phyloP scores from a whole-genome alignment of 2,329 filamentous ascomycete genomes.

The Fusarium tanahbumbuense region DNA sequence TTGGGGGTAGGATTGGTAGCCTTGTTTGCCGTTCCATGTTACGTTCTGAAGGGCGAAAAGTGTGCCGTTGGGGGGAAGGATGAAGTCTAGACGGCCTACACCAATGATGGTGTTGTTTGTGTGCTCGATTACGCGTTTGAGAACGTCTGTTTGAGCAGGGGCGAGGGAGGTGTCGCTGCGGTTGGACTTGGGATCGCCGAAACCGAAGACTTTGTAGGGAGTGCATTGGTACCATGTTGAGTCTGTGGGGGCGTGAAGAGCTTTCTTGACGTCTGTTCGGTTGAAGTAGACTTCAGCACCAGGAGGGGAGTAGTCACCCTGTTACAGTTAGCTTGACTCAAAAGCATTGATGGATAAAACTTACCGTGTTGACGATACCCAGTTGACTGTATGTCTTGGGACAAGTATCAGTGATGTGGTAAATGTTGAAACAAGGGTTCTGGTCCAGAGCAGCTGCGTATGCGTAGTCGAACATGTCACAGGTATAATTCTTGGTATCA shows the following conservation, averaged over 20 bases:
- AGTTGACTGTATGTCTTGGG: constrained; percentile 77
- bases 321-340: too few relatives aligned
- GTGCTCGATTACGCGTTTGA: constrained; percentile 47
- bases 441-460: constrained; percentile 62
- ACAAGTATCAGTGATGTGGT: constrained; percentile 78
- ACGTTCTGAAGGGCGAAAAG: constrained; percentile 81
- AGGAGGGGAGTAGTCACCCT: constrained; percentile 69
- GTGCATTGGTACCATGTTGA: constrained; percentile 46
- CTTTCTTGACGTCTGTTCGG: constrained; percentile 74
- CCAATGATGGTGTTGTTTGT: constrained; percentile 51
- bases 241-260: constrained; percentile 70
- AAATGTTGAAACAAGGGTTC: constrained; percentile 86
- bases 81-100: constrained; percentile 63
- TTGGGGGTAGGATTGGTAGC: constrained; percentile 66
- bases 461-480: constrained; percentile 69
- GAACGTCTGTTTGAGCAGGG: constrained; percentile 38
- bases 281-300: constrained; percentile 77
- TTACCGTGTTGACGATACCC: constrained; percentile 69
- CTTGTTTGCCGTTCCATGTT: constrained; percentile 78
- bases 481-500: constrained; percentile 56
- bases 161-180: constrained; percentile 32
- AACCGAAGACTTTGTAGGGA: constrained; percentile 42
- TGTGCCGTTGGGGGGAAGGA: constrained; percentile 76
- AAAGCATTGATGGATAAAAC: too few relatives aligned
- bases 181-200: constrained; percentile 34